These are phyloP conservation scores for Hibiscus mutabilis DNA, from an alignment of 345 rosid species.

Conservation along the genomic window DNA sequence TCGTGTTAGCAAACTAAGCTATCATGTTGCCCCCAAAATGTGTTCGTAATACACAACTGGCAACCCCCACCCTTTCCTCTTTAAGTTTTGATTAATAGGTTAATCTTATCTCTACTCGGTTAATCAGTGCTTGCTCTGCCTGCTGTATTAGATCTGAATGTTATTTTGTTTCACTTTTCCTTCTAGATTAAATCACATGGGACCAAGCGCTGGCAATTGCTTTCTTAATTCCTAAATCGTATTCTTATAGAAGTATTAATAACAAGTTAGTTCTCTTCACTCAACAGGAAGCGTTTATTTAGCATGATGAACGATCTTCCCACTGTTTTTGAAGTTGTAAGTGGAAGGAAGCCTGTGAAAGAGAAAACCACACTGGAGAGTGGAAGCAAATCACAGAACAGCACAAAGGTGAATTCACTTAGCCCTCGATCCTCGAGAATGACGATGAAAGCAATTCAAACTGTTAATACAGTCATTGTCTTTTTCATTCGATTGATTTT, in stretches of 20 bases:
- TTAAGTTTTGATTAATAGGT: background rate
- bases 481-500: background rate
- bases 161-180: background rate
- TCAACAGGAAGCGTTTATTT: constrained; percentile 60
- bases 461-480: background rate
- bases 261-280: background rate
- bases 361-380: constrained; percentile 51
- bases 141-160: background rate
- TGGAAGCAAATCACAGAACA: constrained; percentile 70
- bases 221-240: background rate
- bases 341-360: constrained; percentile 47
- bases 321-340: constrained; percentile 61
- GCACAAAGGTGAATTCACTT: constrained; percentile 48
- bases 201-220: background rate
- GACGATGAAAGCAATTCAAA: background rate
- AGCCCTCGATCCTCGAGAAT: background rate
- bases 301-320: constrained; percentile 69
- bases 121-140: constrained; percentile 1
- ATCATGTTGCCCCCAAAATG: background rate
- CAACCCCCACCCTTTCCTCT: background rate
- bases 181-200: background rate
- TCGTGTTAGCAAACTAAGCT: background rate
- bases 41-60: background rate
- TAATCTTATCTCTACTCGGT: background rate
- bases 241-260: background rate